Evolutionary conservation across 2,329 filamentous ascomycete genomes (phyloP), one percentile per base, ranked within the genome.

Genomic region (Arthrobotrys pseudoclavata): DNA sequence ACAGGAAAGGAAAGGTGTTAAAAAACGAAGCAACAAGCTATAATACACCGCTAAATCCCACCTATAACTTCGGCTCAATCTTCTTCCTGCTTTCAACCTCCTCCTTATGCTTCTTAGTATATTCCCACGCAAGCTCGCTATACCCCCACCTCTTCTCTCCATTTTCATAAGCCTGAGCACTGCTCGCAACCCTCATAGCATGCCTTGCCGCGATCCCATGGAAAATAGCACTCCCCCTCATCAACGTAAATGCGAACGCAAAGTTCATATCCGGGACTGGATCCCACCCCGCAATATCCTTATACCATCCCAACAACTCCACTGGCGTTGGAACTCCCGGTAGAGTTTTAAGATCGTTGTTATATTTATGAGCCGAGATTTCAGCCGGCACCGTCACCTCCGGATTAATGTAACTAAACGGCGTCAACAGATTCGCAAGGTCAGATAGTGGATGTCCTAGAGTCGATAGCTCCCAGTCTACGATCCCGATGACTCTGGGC

Each of bases 391-490:
- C 45, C 3, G 26, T 18, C n/a, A 71, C 62, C 9, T 60, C 47
- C 1, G 66, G 66, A n/a, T 71, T 61, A 15, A 77, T 71, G 20
- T 77, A 77, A 4, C 50, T 50, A 80, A 85, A 88, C 7, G 87
- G 87, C 6, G 85, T 86, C 26, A 90, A 84, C 18, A 98, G 86
- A 84, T 98, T 98, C 3, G 83, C 91, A 47, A 98, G 86, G 83
- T 99, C 96, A 4, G 92, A 95, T 22, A 98, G 88, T 0, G 96
- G 96, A 83, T 99, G 95, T n/a, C 96, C 96, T 68, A 97, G 91
- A 0, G 96, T 98, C 40, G 93, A 94, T 93, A 99, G 97, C 86
- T 98, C 96, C 95, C 95, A 98, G 85, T 99, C 96, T 4, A 98
- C 85, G 68, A 98, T 94, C 3, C 95, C 96, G 84, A 98, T 94